phyloP scores from a whole-genome alignment of 2,329 filamentous ascomycete species.

The Xylaria sp. region DNA sequence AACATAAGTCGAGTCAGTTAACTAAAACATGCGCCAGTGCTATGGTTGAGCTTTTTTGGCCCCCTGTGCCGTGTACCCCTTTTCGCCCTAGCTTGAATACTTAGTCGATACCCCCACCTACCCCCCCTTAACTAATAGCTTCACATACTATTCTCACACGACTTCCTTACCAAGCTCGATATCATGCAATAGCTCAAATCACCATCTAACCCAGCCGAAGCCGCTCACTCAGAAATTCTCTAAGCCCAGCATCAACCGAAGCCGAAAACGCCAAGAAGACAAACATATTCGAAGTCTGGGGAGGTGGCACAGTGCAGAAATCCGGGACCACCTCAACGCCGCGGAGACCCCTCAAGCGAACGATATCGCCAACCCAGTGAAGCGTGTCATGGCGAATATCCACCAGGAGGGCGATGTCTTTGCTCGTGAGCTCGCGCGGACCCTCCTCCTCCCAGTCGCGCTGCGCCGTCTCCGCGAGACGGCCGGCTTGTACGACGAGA shows the following conservation, averaged over 20 bases:
- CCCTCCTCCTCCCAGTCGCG: slow-evolving; percentile 56
- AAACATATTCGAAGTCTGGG: slow-evolving; percentile 64
- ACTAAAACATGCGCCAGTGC: too few species aligned
- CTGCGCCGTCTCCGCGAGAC: slow-evolving; percentile 49
- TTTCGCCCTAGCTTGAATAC: too few species aligned
- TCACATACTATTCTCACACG: too few species aligned
- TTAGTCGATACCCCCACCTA: too few species aligned
- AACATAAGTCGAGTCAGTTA: too few species aligned
- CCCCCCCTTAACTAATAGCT: too few species aligned
- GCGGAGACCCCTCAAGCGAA: slow-evolving; percentile 60
- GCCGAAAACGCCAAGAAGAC: slow-evolving; percentile 70
- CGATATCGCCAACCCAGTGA: slow-evolving; percentile 68
- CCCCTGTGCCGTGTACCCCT: too few species aligned
- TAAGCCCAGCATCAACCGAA: slow-evolving; percentile 67
- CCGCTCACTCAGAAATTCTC: slow-evolving; percentile 60
- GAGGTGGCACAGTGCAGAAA: slow-evolving; percentile 64
- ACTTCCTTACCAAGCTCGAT: too few species aligned
- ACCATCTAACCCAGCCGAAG: slow-evolving; percentile 42
- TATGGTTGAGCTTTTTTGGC: too few species aligned
- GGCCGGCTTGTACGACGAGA: slow-evolving; percentile 66
- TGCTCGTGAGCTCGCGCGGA: slow-evolving; percentile 57
- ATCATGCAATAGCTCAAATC: too few species aligned
- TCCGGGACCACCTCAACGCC: slow-evolving; percentile 64
- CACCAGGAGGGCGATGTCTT: slow-evolving; percentile 60
- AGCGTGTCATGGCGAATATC: slow-evolving; percentile 61